Percentiles rank a stretch among this genome's conserved stretches.
phyloP scores from a whole-genome alignment of 768 basidiomycete genomes.

The Tricholomella constricta region DNA sequence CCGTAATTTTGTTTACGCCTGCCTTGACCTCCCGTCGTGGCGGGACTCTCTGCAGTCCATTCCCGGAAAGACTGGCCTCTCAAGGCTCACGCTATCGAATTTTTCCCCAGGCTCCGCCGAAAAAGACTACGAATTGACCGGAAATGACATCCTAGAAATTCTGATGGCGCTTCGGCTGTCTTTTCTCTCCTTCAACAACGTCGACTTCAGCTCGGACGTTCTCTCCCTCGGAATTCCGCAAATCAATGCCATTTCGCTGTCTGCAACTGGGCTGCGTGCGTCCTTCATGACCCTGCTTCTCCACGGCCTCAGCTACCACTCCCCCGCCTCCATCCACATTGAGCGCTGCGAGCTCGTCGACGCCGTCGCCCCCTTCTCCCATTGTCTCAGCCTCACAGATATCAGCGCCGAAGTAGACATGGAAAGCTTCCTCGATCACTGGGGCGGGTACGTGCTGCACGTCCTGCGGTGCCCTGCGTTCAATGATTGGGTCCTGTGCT shows the following conservation, averaged over 20 bases:
- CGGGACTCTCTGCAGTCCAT: not conserved
- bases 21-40: not conserved
- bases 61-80: not conserved
- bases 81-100: not conserved
- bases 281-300: not conserved
- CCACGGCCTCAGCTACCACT: not conserved
- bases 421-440: not conserved
- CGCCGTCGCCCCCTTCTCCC: not conserved
- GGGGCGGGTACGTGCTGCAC: not conserved
- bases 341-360: not conserved
- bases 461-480: not conserved
- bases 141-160: not conserved
- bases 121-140: not conserved
- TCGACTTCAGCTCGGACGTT: not conserved
- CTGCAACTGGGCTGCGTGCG: not conserved
- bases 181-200: not conserved
- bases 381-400: not conserved
- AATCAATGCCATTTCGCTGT: too few species aligned
- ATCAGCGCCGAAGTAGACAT: not conserved
- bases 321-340: not conserved
- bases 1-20: not conserved
- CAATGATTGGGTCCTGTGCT: not conserved
- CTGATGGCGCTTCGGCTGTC: not conserved
- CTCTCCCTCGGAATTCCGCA: not conserved
- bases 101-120: not conserved